Conservation (phyloP, 2,329 filamentous ascomycete genomes). For the Colletotrichum sp. region DNA sequence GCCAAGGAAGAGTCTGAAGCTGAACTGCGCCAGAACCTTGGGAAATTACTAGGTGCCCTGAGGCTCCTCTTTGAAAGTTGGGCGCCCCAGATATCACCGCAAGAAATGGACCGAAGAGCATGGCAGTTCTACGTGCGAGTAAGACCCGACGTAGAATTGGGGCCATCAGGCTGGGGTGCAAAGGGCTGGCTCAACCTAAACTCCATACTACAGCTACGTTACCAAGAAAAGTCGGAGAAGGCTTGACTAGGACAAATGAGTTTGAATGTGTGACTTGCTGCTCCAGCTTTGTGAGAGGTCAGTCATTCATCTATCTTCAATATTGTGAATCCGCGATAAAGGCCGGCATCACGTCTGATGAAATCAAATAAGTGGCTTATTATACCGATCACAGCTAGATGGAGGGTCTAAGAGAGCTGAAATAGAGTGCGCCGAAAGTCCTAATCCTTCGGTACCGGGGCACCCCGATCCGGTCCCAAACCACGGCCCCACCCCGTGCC, state of each 20-base stretch:
- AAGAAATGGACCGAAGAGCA: slow-evolving; percentile 76
- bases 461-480: neutral
- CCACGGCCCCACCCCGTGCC: neutral
- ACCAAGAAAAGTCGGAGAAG: slow-evolving; percentile 28
- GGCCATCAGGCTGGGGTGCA: slow-evolving; percentile 81
- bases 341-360: neutral
- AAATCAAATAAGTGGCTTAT: neutral
- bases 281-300: neutral
- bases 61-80: slow-evolving; percentile 78
- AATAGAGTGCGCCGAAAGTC: neutral
- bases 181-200: slow-evolving; percentile 73
- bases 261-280: neutral
- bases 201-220: slow-evolving; percentile 68
- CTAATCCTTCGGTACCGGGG: neutral
- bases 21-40: slow-evolving; percentile 73
- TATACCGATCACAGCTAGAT: neutral
- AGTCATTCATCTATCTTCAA: neutral
- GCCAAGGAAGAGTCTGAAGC: slow-evolving; percentile 41
- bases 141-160: slow-evolving; percentile 76
- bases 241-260: neutral
- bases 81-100: slow-evolving; percentile 63
- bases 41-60: slow-evolving; percentile 72
- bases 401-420: neutral
- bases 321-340: neutral
- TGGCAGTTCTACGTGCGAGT: slow-evolving; percentile 85